These are phyloP conservation scores for Fonsecaea multimorphosa DNA, from an alignment of 2,329 filamentous ascomycete species.

Conservation along the genomic window DNA sequence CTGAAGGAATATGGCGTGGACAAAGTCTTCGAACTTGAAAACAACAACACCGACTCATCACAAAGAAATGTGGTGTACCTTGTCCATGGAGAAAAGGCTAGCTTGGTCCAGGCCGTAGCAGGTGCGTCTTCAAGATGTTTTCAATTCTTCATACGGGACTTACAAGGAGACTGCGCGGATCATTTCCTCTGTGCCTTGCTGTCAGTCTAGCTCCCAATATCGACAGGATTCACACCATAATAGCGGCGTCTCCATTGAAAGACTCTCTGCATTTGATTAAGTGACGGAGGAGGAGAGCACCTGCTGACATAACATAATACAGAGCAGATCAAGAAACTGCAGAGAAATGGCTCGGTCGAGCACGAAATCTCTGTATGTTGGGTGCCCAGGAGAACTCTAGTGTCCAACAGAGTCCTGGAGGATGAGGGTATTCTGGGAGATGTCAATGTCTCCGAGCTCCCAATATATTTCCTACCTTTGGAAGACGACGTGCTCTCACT, in stretches of 20 bases:
- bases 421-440: slow-evolving; percentile 93
- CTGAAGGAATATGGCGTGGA: slow-evolving; percentile 97
- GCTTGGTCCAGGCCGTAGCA: slow-evolving; percentile 82
- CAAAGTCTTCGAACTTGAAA: slow-evolving; percentile 96
- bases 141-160: slow-evolving; percentile 40
- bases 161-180: slow-evolving; percentile 35
- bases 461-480: slow-evolving; percentile 86
- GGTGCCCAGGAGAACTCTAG: slow-evolving; percentile 88
- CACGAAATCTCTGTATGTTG: slow-evolving; percentile 98
- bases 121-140: slow-evolving; percentile 64
- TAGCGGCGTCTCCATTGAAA: slow-evolving; percentile 52
- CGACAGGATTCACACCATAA: slow-evolving; percentile 27
- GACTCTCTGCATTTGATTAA: slow-evolving; percentile 46
- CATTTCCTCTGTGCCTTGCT: slow-evolving; percentile 27
- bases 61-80: slow-evolving; percentile 96
- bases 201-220: slow-evolving; percentile 36
- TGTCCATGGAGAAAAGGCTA: slow-evolving; percentile 85
- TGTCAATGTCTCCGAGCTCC: slow-evolving; percentile 84
- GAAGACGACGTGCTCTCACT: slow-evolving; percentile 91
- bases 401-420: slow-evolving; percentile 90
- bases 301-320: slow-evolving; percentile 59
- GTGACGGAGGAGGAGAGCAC: slow-evolving; percentile 55
- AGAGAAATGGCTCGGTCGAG: slow-evolving; percentile 83
- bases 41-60: slow-evolving; percentile 90
- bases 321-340: slow-evolving; percentile 92